phyloP scores from a whole-genome alignment of 2,329 filamentous ascomycete species.

The Aspergillus neoniger region DNA sequence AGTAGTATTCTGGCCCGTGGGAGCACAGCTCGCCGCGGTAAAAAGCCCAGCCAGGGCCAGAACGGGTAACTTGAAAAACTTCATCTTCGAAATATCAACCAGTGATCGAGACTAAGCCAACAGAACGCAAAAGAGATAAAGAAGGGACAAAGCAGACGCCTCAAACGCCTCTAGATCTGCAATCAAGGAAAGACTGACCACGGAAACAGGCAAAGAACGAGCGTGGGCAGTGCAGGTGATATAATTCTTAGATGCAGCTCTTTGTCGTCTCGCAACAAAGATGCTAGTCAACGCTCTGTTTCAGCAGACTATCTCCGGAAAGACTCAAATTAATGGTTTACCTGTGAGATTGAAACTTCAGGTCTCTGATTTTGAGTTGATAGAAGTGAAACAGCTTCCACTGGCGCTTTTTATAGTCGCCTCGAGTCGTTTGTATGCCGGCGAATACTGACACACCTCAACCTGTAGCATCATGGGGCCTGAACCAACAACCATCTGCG shows the following conservation, averaged over 20 bases:
- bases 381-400: not conserved
- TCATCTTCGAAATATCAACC: conserved; percentile 11
- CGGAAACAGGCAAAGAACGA: not conserved
- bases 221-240: not conserved
- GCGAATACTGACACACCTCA: not conserved
- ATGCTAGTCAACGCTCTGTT: not conserved
- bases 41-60: conserved; percentile 13
- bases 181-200: not conserved
- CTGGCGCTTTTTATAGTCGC: not conserved
- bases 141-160: not conserved
- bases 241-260: not conserved
- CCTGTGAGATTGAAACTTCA: not conserved
- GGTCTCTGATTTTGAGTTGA: not conserved
- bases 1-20: conserved; percentile 12
- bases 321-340: not conserved
- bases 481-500: not conserved
- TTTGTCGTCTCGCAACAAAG: not conserved
- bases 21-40: conserved; percentile 2
- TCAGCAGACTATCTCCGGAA: not conserved
- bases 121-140: not conserved
- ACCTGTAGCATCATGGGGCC: conserved; percentile 1
- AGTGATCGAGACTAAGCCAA: not conserved
- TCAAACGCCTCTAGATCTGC: not conserved
- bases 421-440: not conserved
- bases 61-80: conserved; percentile 20